Percentiles rank a stretch among this genome's conserved stretches.
phyloP scores from a whole-genome alignment of 768 basidiomycete genomes.

The Inosperma sp. region DNA sequence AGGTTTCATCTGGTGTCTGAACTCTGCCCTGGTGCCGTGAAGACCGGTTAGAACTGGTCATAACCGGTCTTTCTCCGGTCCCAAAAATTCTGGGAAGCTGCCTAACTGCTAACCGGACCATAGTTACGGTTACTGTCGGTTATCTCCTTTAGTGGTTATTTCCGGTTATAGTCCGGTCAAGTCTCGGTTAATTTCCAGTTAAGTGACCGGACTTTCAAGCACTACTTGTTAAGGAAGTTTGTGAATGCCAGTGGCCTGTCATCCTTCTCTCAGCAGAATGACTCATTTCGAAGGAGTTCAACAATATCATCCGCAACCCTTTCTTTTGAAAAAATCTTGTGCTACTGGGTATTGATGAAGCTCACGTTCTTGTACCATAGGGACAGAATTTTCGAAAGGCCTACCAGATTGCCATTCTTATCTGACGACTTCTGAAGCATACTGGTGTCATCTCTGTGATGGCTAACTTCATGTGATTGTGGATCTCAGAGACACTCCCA shows the following conservation, averaged over 20 bases:
- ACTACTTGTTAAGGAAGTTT: constrained; percentile 15
- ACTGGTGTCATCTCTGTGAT: constrained; percentile 15
- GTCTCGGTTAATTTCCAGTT: no score
- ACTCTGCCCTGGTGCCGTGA: no score
- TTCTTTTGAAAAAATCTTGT: constrained; percentile 18
- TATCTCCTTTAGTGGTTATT: no score
- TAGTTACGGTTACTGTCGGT: no score
- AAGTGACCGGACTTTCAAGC: no score
- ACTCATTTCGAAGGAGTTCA: constrained; percentile 15
- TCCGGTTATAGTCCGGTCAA: no score
- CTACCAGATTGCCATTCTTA: constrained; percentile 18
- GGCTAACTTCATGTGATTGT: constrained; percentile 16
- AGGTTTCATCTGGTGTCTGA: no score
- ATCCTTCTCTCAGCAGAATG: constrained; percentile 21
- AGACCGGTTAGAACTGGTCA: no score
- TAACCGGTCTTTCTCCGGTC: no score
- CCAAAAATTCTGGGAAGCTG: no score
- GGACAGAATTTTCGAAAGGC: constrained; percentile 19
- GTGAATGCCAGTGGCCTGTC: constrained; percentile 19
- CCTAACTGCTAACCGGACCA: no score
- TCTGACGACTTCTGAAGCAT: constrained; percentile 15
- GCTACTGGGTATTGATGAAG: constrained; percentile 24
- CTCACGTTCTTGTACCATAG: constrained; percentile 23
- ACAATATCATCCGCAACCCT: constrained; percentile 16
- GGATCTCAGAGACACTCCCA: no score